Percentiles rank a stretch among this genome's conserved stretches.
phyloP scores from a whole-genome alignment of 768 basidiomycete genomes.

The Suillus subaureus region DNA sequence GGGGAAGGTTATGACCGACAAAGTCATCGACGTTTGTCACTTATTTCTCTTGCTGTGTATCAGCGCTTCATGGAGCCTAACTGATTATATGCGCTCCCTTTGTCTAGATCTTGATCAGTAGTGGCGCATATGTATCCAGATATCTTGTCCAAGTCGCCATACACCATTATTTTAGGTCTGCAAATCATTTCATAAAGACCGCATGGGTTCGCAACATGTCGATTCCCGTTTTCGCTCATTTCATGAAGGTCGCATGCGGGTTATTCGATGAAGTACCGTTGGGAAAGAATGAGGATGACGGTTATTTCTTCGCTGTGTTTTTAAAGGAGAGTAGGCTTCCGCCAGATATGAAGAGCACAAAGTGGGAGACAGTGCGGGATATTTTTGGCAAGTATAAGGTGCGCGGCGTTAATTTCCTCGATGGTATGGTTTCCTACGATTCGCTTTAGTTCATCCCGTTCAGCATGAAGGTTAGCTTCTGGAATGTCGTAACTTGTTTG shows the following conservation, averaged over 20 bases:
- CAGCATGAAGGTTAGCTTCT: conserved; percentile 56
- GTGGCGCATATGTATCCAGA: conserved; percentile 77
- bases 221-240: conserved; percentile 61
- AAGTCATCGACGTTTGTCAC: conserved; percentile 67
- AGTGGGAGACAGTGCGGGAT: conserved; percentile 65
- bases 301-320: conserved; percentile 61
- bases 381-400: conserved; percentile 75
- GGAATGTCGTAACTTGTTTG: neutral
- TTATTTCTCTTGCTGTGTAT: conserved; percentile 23
- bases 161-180: conserved; percentile 77
- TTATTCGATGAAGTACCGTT: conserved; percentile 67
- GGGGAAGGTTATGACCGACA: conserved; percentile 63
- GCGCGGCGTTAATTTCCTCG: conserved; percentile 16
- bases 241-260: conserved; percentile 58
- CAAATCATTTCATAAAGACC: conserved; percentile 74
- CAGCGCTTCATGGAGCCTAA: conserved; percentile 14
- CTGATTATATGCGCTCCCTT: conserved; percentile 28
- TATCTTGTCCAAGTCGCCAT: conserved; percentile 79
- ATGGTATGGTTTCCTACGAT: conserved; percentile 16
- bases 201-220: conserved; percentile 71
- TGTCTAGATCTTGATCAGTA: conserved; percentile 66
- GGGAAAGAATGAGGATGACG: conserved; percentile 78
- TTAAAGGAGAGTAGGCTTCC: conserved; percentile 71
- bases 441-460: conserved; percentile 74
- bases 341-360: conserved; percentile 56